Evolutionary conservation across 805 yeast species (phyloP), one percentile per base, ranked within the genome.

Genomic region (Barnettozyma populi): DNA sequence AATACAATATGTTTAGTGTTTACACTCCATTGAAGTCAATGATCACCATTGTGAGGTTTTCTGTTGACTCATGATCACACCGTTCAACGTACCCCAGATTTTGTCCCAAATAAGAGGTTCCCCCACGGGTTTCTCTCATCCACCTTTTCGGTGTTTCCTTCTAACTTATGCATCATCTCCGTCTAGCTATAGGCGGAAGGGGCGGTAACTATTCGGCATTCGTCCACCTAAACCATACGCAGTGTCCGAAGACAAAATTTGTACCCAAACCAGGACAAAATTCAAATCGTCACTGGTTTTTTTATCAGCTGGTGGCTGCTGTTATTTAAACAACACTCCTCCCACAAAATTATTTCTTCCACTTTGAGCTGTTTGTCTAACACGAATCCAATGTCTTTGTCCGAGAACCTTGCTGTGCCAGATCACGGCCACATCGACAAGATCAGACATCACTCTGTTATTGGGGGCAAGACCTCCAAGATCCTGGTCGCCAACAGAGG

Each of bases 401-500:
- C 46, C 19, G 47, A 41, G n/a, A 50, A 47, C 45, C 36, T 48
- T 24, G 45, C 46, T 13, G 52, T 54, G 44, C 59, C 61, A 20
- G 57, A 52, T 34, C 53, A 47, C 45, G 62, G 61, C 29, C 57
- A 59, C 58, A 57, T 63, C 50, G 61, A 57, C 52, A 54, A 53
- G 38, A 56, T 72, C 50, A 67, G 77, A 62, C 65, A 68, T 52
- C 65, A 66, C 52, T 72, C 77, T 5, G 63, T 66, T 24, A 52
- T 72, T 10, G 74, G 75, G 36, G 55, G 61, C 42, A 63, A 65
- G 45, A 62, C 68, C 44, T 69, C 67, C 67, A 81, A 82, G 73
- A 78, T 86, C 62, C 71, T 86, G 53, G 94, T 86, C 36, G 92
- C 92, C 55, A 85, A 84, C 72, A 74, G 94, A 71, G 94, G 92